These are phyloP conservation scores for Colletotrichum chrysophilum DNA, from an alignment of 2,329 filamentous ascomycete genomes.

Conservation along the genomic window DNA sequence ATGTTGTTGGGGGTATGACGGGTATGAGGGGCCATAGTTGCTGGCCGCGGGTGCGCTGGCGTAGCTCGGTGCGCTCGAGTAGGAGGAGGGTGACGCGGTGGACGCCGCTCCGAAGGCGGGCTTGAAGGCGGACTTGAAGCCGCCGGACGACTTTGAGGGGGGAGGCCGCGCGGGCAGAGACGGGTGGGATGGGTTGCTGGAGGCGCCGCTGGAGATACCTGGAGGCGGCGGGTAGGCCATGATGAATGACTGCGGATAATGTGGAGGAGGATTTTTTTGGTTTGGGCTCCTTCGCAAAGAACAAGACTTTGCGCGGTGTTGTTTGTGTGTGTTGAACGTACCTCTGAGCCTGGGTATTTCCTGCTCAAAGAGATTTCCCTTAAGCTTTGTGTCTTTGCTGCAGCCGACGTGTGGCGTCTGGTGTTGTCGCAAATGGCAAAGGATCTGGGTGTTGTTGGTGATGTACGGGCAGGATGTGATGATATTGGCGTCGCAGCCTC, in stretches of 20 bases:
- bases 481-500: constrained; percentile 7
- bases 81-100: constrained; percentile 40
- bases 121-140: constrained; percentile 58
- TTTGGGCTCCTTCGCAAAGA: not conserved
- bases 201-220: constrained; percentile 63
- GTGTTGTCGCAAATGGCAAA: constrained; percentile 11
- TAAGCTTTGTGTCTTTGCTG: not conserved
- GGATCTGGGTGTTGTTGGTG: not conserved
- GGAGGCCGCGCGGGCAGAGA: constrained; percentile 83
- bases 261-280: not conserved
- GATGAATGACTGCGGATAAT: constrained; percentile 57
- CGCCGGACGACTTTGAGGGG: constrained; percentile 51
- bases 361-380: constrained; percentile 36
- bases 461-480: not conserved
- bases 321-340: constrained; percentile 44
- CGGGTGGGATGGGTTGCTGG: constrained; percentile 49
- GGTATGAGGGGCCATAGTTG: constrained; percentile 50
- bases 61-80: constrained; percentile 40
- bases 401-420: not conserved
- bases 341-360: constrained; percentile 49
- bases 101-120: constrained; percentile 27
- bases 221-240: constrained; percentile 90
- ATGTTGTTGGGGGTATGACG: constrained; percentile 40
- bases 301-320: constrained; percentile 10
- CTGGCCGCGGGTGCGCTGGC: constrained; percentile 36